Evolutionary conservation across 148 eudicot genomes (phyloP).

Genomic region (Amaranthus palmeri): DNA sequence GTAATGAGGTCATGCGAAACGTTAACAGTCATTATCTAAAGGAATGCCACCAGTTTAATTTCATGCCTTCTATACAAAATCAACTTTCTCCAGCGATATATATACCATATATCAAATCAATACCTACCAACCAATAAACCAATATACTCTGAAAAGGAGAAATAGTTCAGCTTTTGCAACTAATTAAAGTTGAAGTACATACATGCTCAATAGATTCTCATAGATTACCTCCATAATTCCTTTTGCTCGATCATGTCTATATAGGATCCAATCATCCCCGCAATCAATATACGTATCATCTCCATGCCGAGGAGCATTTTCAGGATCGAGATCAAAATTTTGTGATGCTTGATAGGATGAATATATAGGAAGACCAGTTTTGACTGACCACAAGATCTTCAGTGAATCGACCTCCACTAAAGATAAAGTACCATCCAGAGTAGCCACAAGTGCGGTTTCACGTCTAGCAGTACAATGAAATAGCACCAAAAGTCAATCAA

Average conservation of each 20-base stretch:
- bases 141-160: neutral
- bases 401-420: constrained; percentile 48
- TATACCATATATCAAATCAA: too few relatives aligned
- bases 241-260: constrained; percentile 37
- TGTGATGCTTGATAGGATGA: constrained; percentile 59
- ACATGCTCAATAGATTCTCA: constrained; percentile 1
- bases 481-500: neutral
- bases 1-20: too few relatives aligned
- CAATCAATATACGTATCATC: constrained; percentile 53
- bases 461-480: constrained; percentile 22
- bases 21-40: too few relatives aligned
- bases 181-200: neutral
- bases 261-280: constrained; percentile 73
- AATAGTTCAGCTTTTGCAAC: neutral
- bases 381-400: constrained; percentile 55
- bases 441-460: constrained; percentile 48
- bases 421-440: constrained; percentile 69
- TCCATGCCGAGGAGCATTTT: constrained; percentile 28
- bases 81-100: too few relatives aligned
- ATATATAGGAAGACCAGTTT: constrained; percentile 62
- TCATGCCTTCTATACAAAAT: too few relatives aligned
- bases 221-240: constrained; percentile 46
- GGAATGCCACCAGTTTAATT: too few relatives aligned
- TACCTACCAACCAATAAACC: neutral
- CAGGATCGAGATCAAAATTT: constrained; percentile 36